A percentile compares a stretch with the other conserved stretches of the same genome.
These are phyloP conservation scores for Neurospora sp. DNA, from an alignment of 2,329 filamentous ascomycete species.

Conservation along the genomic window DNA sequence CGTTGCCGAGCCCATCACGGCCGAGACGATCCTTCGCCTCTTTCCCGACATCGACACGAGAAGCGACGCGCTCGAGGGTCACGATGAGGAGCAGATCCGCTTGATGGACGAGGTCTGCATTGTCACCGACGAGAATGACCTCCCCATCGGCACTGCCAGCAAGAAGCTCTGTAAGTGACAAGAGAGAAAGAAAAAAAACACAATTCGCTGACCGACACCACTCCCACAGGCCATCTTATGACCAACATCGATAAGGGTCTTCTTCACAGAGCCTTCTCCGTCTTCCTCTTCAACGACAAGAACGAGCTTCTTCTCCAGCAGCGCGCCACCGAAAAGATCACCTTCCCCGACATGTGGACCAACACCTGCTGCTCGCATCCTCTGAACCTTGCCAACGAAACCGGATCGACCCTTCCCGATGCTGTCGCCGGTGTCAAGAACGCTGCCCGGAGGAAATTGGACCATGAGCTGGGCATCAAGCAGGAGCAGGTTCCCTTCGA, in stretches of 20 bases:
- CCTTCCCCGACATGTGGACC: conserved; percentile 98
- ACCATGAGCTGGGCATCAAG: conserved; percentile 92
- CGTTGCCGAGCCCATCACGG: conserved; percentile 58
- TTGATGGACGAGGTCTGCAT: conserved; percentile 99
- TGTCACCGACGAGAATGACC: conserved; percentile 84
- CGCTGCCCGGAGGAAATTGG: conserved; percentile 84
- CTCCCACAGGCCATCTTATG: conserved; percentile 80
- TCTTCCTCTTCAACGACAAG: conserved; percentile 92
- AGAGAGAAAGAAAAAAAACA: background rate
- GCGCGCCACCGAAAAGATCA: conserved; percentile 93
- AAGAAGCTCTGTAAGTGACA: conserved; percentile 80
- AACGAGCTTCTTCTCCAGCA: conserved; percentile 93
- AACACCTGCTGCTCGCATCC: conserved; percentile 99
- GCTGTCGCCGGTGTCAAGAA: conserved; percentile 80
- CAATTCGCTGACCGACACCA: conserved; percentile 2
- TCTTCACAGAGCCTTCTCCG: conserved; percentile 93
- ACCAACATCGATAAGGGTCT: conserved; percentile 95
- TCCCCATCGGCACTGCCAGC: conserved; percentile 89
- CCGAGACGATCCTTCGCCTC: conserved; percentile 74
- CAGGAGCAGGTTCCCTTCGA: conserved; percentile 80
- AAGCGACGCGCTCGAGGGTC: conserved; percentile 71
- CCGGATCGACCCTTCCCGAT: conserved; percentile 69
- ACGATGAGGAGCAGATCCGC: conserved; percentile 95
- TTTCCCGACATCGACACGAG: conserved; percentile 75
- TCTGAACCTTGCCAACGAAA: conserved; percentile 83